Conservation (phyloP, 225 moss, liverwort and hornwort genomes). For the Marchantia paleacea region DNA sequence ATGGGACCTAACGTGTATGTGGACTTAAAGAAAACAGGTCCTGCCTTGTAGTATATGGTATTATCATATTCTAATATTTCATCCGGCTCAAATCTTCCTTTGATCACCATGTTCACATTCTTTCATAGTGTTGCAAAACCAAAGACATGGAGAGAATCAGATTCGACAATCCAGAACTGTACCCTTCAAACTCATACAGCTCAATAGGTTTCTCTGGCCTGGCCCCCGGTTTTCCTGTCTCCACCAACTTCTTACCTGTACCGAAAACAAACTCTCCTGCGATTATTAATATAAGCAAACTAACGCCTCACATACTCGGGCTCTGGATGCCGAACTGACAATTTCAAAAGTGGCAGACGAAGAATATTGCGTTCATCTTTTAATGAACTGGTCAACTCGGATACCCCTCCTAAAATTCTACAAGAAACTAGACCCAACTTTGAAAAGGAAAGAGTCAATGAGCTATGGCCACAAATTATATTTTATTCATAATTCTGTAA, state of each 20-base stretch:
- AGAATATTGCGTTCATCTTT: too few species aligned
- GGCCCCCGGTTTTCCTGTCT: constrained; percentile 62
- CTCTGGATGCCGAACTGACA: background rate
- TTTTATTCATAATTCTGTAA: too few species aligned
- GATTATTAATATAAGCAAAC: background rate
- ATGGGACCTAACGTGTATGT: background rate
- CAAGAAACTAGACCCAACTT: too few species aligned
- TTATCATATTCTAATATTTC: background rate
- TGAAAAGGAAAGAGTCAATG: too few species aligned
- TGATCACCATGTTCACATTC: background rate
- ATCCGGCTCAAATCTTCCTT: too few species aligned
- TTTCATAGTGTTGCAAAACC: too few species aligned
- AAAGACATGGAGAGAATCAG: background rate
- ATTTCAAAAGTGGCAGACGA: too few species aligned
- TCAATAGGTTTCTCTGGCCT: constrained; percentile 88
- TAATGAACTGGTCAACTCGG: too few species aligned
- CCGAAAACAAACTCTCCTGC: background rate
- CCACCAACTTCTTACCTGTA: constrained; percentile 83
- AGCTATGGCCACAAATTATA: too few species aligned
- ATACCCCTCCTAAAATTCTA: too few species aligned
- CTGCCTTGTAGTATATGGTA: background rate
- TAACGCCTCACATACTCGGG: background rate
- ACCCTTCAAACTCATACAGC: constrained; percentile 96
- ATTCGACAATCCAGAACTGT: background rate
- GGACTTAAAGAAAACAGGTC: background rate